These are phyloP conservation scores for Cicer judaicum DNA, from an alignment of 306 rosid species.

Conservation along the genomic window DNA sequence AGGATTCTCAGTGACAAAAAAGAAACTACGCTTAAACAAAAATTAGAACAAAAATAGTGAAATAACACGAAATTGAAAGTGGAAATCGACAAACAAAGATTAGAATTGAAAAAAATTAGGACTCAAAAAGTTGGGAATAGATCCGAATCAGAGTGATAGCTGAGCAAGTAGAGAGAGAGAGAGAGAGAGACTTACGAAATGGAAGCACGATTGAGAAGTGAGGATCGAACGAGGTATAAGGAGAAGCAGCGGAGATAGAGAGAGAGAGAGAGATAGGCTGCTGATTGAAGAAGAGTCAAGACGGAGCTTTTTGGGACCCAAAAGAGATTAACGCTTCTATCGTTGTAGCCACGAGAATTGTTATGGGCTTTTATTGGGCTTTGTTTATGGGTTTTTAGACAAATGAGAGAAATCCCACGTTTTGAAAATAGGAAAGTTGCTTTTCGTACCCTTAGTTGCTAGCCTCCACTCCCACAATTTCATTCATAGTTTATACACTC, in stretches of 20 bases:
- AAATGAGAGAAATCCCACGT: too few relatives aligned
- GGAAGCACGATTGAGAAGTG: conserved; percentile 36
- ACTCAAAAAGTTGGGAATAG: conserved; percentile 34
- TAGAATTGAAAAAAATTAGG: conserved; percentile 9
- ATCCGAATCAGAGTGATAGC: conserved; percentile 36
- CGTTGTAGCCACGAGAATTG: conserved; percentile 38
- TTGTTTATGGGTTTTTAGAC: not conserved
- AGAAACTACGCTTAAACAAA: not conserved
- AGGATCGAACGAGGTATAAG: conserved; percentile 42
- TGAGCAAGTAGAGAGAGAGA: not conserved
- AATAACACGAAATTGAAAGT: not conserved
- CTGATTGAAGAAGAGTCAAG: conserved; percentile 24
- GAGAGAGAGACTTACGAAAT: conserved; percentile 44
- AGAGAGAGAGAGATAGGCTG: not conserved
- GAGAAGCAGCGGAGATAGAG: not conserved
- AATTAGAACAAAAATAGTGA: not conserved
- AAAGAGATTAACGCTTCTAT: conserved; percentile 9
- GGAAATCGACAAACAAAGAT: not conserved
- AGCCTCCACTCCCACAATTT: too few relatives aligned
- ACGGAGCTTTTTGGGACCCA: conserved; percentile 1
- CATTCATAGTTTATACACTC: too few relatives aligned
- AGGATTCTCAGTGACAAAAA: not conserved
- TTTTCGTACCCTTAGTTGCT: too few relatives aligned
- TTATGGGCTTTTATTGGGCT: conserved; percentile 38
- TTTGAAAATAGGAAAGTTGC: too few relatives aligned